Percentiles rank a stretch among this genome's conserved stretches.
Evolutionary conservation across 176 grass and related monocot species (phyloP).

Genomic region (Oryza officinalis): DNA sequence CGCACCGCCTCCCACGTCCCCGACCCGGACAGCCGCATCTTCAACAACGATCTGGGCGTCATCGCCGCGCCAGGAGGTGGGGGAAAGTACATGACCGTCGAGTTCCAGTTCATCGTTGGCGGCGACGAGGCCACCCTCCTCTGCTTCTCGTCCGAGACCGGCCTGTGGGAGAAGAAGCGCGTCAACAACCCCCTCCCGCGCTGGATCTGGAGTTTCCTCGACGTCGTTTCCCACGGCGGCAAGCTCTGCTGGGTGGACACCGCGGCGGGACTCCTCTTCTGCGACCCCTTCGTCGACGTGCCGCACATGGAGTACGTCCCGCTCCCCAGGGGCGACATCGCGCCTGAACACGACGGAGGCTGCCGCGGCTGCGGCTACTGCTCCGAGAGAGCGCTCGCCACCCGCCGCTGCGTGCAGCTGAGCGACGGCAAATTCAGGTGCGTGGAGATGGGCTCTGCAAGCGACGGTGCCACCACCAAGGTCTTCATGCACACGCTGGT

Average conservation of each 20-base stretch:
- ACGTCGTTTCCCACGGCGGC: conserved; percentile 3
- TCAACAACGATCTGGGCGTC: background rate
- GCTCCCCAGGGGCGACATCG: too few relatives aligned
- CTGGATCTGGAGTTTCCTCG: background rate
- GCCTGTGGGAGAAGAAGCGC: background rate
- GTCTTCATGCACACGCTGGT: conserved; percentile 16
- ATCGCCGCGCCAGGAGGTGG: background rate
- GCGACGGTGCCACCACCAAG: background rate
- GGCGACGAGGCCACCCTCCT: background rate
- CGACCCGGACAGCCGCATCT: background rate
- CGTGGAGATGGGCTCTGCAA: background rate
- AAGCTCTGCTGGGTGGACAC: conserved; percentile 27
- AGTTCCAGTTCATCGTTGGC: background rate
- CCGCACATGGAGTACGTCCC: conserved; percentile 11
- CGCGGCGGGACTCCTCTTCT: background rate
- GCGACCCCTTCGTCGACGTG: too few relatives aligned
- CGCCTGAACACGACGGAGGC: too few relatives aligned
- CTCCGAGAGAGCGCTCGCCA: background rate
- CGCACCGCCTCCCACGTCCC: background rate
- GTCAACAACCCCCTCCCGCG: background rate
- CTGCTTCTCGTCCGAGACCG: background rate
- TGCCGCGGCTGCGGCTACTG: too few relatives aligned
- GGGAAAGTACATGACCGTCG: background rate
- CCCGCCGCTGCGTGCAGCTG: conserved; percentile 5
- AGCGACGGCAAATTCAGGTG: conserved; percentile 13